Evolutionary conservation across 2,329 filamentous ascomycete species (phyloP).

Genomic region (Epichloe glyceriae): DNA sequence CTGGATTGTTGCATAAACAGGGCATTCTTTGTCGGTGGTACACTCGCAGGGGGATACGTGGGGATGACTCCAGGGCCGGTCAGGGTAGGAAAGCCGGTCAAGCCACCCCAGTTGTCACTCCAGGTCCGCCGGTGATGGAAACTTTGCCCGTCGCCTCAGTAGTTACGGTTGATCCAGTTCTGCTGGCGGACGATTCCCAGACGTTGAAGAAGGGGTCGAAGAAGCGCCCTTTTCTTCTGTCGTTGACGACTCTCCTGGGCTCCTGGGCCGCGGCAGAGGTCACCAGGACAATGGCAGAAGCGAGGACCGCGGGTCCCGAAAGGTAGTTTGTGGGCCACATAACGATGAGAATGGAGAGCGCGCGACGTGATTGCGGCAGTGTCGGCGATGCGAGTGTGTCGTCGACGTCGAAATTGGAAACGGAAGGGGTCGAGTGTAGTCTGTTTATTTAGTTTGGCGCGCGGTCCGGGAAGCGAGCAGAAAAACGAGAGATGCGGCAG

Average conservation of each 20-base stretch:
- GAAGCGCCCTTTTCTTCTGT: conserved; percentile 7
- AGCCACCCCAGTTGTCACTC: conserved; percentile 11
- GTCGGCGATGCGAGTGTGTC: neutral
- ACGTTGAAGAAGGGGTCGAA: neutral
- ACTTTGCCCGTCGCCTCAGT: conserved; percentile 6
- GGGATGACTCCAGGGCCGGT: conserved; percentile 26
- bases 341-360: neutral
- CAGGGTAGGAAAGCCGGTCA: conserved; percentile 29
- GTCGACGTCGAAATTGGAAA: neutral
- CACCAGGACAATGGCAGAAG: conserved; percentile 17
- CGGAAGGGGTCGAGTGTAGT: neutral
- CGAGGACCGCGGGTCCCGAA: conserved; percentile 13
- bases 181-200: conserved; percentile 12
- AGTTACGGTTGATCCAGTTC: conserved; percentile 1
- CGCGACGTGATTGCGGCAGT: neutral
- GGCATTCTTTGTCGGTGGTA: conserved; percentile 73
- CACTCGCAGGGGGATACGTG: conserved; percentile 57
- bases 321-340: conserved; percentile 18
- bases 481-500: neutral
- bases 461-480: neutral
- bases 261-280: conserved; percentile 21
- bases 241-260: conserved; percentile 5
- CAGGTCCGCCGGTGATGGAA: conserved; percentile 11
- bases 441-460: neutral
- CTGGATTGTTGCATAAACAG: conserved; percentile 85